Conservation (phyloP, 1,284 basidiomycete genomes). For the Microbotryomycetes sp. region DNA sequence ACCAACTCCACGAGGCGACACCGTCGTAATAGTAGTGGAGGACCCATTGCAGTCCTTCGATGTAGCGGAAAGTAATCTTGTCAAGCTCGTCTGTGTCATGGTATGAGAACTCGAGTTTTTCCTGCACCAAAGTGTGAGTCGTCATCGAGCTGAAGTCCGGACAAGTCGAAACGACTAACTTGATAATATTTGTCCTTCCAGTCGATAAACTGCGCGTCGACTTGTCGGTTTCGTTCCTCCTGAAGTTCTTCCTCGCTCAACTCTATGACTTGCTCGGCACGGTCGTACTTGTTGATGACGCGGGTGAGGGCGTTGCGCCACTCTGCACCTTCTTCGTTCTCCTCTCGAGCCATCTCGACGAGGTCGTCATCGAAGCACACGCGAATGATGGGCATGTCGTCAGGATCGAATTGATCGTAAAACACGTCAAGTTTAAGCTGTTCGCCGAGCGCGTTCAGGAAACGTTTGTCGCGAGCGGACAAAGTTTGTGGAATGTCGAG, state of each 20-base stretch:
- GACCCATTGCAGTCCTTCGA: conserved; percentile 97
- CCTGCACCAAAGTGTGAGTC: conserved; percentile 33
- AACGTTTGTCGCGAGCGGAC: conserved; percentile 66
- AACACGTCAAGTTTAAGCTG: conserved; percentile 66
- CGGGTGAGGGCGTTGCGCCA: conserved; percentile 65
- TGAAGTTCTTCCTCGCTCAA: conserved; percentile 64
- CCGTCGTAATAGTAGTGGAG: conserved; percentile 98
- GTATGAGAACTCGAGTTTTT: conserved; percentile 74
- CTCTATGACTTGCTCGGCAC: conserved; percentile 65
- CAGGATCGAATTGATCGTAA: conserved; percentile 85
- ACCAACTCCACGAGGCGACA: conserved; percentile 97
- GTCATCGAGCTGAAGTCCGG: neutral
- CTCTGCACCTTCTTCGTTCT: conserved; percentile 49
- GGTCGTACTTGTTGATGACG: conserved; percentile 79
- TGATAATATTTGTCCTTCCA: conserved; percentile 90
- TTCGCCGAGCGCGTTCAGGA: conserved; percentile 65
- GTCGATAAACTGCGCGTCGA: conserved; percentile 78
- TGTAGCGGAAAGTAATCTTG: conserved; percentile 68
- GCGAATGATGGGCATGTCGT: conserved; percentile 55
- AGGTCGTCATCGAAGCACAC: conserved; percentile 49
- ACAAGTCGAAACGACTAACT: conserved; percentile 47
- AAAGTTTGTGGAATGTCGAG: conserved; percentile 69
- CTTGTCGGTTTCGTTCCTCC: conserved; percentile 61
- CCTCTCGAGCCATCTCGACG: conserved; percentile 40
- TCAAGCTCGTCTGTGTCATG: conserved; percentile 59